A percentile compares a stretch with the other conserved stretches of the same genome.
phyloP scores from a whole-genome alignment of 176 grass and related monocot species.

The Raddia guianensis region DNA sequence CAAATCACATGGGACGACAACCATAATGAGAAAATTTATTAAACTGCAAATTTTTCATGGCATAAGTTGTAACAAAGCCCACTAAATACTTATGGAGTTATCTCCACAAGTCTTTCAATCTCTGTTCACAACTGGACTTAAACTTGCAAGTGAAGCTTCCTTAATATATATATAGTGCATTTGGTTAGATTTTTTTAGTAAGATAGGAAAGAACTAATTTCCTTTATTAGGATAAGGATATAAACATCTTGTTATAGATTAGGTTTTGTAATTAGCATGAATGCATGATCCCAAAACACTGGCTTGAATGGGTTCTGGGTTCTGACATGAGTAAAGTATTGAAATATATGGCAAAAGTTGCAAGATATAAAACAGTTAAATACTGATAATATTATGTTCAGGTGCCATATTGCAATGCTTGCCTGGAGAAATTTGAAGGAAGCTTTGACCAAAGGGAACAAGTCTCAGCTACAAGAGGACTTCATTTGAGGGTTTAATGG shows the following conservation, averaged over 20 bases:
- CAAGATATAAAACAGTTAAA: background rate
- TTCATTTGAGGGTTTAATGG: background rate
- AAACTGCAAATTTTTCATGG: background rate
- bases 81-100: constrained; percentile 8
- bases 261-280: background rate
- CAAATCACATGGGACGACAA: background rate
- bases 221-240: background rate
- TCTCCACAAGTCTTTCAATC: constrained; percentile 17
- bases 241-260: background rate
- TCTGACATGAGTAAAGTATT: background rate
- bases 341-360: background rate
- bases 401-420: constrained; percentile 23
- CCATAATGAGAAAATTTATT: background rate
- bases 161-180: background rate
- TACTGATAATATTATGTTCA: background rate
- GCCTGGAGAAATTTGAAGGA: constrained; percentile 5
- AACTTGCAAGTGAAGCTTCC: background rate
- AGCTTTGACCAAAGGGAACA: constrained; percentile 3
- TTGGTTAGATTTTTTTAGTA: background rate
- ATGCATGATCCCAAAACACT: constrained; percentile 17
- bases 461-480: background rate
- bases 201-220: background rate
- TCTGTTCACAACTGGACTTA: constrained; percentile 10
- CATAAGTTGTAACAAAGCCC: background rate
- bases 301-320: constrained; percentile 2